These are phyloP conservation scores for Magnusiomyces ingens DNA, from an alignment of 1,139 yeast species.

Conservation along the genomic window DNA sequence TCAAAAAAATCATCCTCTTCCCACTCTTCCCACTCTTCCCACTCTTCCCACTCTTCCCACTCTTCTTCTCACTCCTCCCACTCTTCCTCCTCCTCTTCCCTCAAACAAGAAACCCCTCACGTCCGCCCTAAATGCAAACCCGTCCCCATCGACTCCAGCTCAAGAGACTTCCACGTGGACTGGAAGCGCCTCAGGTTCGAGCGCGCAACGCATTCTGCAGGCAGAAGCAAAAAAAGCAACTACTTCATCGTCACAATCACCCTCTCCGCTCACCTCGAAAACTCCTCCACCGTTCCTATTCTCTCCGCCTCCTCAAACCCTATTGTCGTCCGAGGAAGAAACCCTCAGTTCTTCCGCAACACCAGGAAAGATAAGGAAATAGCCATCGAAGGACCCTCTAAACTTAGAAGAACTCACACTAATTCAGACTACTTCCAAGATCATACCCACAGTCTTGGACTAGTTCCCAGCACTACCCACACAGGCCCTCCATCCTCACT, in stretches of 20 bases:
- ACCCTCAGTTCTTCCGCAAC: conserved; percentile 56
- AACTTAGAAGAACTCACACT: no score
- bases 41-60: conserved; percentile 24
- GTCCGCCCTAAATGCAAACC: conserved; percentile 26
- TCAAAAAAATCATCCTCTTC: no score
- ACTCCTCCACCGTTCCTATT: conserved; percentile 26
- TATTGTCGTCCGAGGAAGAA: conserved; percentile 58
- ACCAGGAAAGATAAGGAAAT: no score
- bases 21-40: conserved; percentile 16
- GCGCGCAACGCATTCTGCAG: conserved; percentile 60
- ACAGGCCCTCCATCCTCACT: no score
- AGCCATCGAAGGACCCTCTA: no score
- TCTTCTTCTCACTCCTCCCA: conserved; percentile 27
- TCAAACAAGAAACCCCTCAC: conserved; percentile 7
- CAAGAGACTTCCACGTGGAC: conserved; percentile 30
- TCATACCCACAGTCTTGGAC: no score
- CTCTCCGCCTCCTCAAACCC: conserved; percentile 37
- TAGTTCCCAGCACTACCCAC: no score
- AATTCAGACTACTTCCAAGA: no score
- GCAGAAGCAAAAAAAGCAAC: conserved; percentile 50
- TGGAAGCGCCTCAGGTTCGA: conserved; percentile 45
- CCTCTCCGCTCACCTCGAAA: conserved; percentile 35
- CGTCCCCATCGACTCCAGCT: conserved; percentile 25
- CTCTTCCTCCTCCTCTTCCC: conserved; percentile 14
- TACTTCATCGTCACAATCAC: conserved; percentile 46